Percentiles rank a stretch among this genome's conserved stretches.
Evolutionary conservation across 148 eudicot species (phyloP).

Genomic region (Rhododendron williamsianum): DNA sequence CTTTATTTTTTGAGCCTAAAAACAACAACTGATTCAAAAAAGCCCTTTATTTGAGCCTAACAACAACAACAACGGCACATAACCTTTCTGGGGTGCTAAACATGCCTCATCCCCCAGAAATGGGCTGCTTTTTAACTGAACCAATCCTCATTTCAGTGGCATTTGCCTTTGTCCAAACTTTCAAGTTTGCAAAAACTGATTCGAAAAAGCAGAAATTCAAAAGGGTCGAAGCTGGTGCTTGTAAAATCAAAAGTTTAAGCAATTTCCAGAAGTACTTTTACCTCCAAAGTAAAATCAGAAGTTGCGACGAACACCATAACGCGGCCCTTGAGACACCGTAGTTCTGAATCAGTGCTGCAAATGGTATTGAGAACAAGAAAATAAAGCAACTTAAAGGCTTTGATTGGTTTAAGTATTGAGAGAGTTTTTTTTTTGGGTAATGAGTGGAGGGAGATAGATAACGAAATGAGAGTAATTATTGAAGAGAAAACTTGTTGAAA

Average conservation of each 20-base stretch:
- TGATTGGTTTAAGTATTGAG: no score
- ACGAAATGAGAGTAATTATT: no score
- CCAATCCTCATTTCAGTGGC: neutral
- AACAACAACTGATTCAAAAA: neutral
- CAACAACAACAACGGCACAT: neutral
- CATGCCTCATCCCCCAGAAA: slow-evolving; percentile 15
- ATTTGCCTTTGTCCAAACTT: neutral
- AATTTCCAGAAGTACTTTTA: no score
- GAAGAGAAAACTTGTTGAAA: no score
- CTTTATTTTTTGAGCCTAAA: neutral
- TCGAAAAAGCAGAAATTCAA: neutral
- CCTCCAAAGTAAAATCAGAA: neutral
- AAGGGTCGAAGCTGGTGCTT: neutral
- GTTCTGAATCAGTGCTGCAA: neutral
- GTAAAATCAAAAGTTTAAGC: neutral
- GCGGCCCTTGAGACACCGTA: neutral
- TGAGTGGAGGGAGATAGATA: no score
- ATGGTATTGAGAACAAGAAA: neutral
- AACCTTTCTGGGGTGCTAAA: slow-evolving; percentile 13
- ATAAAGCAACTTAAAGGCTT: no score
- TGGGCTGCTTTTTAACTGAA: slow-evolving; percentile 14
- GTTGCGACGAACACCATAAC: no score
- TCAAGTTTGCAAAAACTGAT: neutral
- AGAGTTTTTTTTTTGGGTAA: no score
- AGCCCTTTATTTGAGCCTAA: neutral